Conservation (phyloP, 192 early-diverging fungal genomes). For the Gorgonomyces haynaldii region DNA sequence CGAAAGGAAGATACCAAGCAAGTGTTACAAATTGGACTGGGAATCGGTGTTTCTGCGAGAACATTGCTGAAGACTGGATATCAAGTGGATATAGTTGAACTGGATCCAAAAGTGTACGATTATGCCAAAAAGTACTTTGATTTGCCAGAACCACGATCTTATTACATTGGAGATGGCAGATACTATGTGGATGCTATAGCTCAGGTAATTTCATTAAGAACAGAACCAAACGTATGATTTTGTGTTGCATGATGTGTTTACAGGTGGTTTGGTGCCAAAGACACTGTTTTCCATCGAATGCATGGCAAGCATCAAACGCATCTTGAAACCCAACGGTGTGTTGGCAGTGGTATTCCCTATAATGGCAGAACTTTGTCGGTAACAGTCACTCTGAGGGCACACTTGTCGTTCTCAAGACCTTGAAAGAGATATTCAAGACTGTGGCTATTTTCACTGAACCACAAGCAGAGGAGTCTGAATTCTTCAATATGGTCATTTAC, state of each 20-base stretch:
- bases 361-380: constrained; percentile 68
- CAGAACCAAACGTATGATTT: constrained; percentile 55
- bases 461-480: constrained; percentile 10
- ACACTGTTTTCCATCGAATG: constrained; percentile 65
- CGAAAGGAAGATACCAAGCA: constrained; percentile 10
- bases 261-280: constrained; percentile 68
- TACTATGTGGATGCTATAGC: constrained; percentile 48
- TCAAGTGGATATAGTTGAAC: constrained; percentile 67
- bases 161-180: constrained; percentile 66
- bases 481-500: constrained; percentile 47
- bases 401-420: constrained; percentile 48
- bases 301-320: constrained; percentile 44
- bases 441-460: constrained; percentile 57
- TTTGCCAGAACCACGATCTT: constrained; percentile 34
- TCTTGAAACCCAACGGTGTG: constrained; percentile 64
- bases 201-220: too few relatives aligned
- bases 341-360: constrained; percentile 50
- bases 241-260: constrained; percentile 89
- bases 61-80: constrained; percentile 44
- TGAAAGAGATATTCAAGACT: constrained; percentile 53
- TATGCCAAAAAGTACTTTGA: constrained; percentile 60
- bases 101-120: constrained; percentile 64
- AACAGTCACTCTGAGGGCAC: constrained; percentile 42
- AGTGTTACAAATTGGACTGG: constrained; percentile 47
- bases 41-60: constrained; percentile 64